Evolutionary conservation across 2,329 filamentous ascomycete species (phyloP), one percentile per base, ranked within the genome.

Genomic region (Monilinia polystroma): DNA sequence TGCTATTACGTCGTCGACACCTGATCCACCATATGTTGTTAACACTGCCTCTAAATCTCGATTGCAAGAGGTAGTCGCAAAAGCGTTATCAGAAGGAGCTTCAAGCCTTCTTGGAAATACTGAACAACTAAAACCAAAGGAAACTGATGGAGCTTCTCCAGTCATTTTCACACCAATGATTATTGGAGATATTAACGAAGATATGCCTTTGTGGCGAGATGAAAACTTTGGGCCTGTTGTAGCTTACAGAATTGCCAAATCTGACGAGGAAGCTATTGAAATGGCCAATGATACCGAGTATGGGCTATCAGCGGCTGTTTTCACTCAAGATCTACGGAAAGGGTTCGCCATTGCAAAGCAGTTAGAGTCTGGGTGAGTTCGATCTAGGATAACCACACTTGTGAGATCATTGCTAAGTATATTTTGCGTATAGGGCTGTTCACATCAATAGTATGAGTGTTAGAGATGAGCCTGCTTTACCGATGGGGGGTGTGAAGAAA

Each of bases 121-220:
- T 16, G 63, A 64, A 16, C 23, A 56, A 10, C 8, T 56, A 2
- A 38, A 38, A 4, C 18, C 20, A 56, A 58, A 23, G 18, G 63
- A 56, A n/a, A 23, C 5, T 2, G 23, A 65, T n/a, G 18, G 2
- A 93, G 93, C 3, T 77, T 82, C 55, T 94, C 94, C 62, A 6
- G 51, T 54, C 80, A 97, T 94, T 80, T 96, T 89, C 80, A 84
- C 91, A 75, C 91, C 91, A 2, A 97, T 94, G 0, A 90, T 97
- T 49, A 85, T 97, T 68, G 87, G 90, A 10, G 90, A 90, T 70
- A 93, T 75, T 14, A 87, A 79, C 47, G 81, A 84, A 69, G 82
- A 84, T 0, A 94, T 94, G 90, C 87, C 91, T 63, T 78, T 95
- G n/a, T 94, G 89, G 77, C 79, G 84, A 72, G 87, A 81, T 3